These are phyloP conservation scores for Tulasnella sp. DNA, from an alignment of 768 basidiomycete genomes.

Conservation along the genomic window DNA sequence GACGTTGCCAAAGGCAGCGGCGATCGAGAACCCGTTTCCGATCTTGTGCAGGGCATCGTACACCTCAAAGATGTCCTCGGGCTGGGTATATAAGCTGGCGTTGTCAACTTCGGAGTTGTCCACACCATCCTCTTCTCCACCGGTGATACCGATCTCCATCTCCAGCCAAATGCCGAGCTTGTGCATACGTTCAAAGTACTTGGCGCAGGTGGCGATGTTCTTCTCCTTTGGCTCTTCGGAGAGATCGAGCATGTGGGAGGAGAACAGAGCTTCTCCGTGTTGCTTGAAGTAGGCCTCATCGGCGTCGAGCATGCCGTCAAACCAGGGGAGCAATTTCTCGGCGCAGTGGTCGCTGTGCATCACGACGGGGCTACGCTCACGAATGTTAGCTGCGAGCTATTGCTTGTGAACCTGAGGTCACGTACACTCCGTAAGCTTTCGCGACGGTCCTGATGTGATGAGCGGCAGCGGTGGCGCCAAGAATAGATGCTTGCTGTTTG, in stretches of 20 bases:
- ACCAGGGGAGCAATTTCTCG: constrained; percentile 95
- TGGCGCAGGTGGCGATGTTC: constrained; percentile 86
- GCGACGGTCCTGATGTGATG: constrained; percentile 83
- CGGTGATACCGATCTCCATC: constrained; percentile 99
- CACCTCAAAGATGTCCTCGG: constrained; percentile 90
- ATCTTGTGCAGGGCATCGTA: constrained; percentile 73
- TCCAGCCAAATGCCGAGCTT: constrained; percentile 91
- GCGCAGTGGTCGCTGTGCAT: constrained; percentile 99
- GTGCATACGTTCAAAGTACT: constrained; percentile 95
- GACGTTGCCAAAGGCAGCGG: constrained; percentile 97
- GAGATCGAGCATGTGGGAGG: constrained; percentile 42
- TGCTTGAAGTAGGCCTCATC: constrained; percentile 87
- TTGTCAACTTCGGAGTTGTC: constrained; percentile 97
- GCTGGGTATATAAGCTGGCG: constrained; percentile 89
- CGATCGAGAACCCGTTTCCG: constrained; percentile 91
- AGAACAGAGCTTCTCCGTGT: constrained; percentile 39
- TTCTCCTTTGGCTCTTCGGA: constrained; percentile 55
- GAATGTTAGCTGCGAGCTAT: constrained; percentile 8
- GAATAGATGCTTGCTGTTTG: constrained; percentile 88
- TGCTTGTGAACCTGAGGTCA: constrained; percentile 21
- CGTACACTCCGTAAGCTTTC: constrained; percentile 86
- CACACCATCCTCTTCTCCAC: constrained; percentile 98
- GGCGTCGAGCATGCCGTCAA: constrained; percentile 97
- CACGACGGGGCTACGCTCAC: constrained; percentile 86
- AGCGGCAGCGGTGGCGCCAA: constrained; percentile 87